Base-by-base conservation (phyloP, 192 early-diverging fungal species). In the Coemansia biformis region DNA sequence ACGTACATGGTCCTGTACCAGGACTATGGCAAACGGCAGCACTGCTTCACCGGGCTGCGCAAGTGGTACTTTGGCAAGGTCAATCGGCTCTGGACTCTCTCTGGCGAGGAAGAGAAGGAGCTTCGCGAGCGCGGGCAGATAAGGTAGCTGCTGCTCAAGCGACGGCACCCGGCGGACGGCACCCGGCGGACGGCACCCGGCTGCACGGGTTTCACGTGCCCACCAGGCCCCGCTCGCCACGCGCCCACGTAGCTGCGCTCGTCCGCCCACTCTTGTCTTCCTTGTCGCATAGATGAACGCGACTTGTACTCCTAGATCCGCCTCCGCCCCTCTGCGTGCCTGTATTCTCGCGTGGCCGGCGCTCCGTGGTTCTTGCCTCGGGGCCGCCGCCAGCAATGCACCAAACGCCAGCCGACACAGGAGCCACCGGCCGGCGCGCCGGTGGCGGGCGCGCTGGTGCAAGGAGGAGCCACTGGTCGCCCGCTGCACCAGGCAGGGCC, bases 1-100 rank as follows among this genome's bases (percentile, higher is more conserved):
- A 37, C 58, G 6, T 73, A 73, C 21, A 65, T 61, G 54, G 57
- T 65, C 19, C 32, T 73, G 11, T 73, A 65, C 23, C 47, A 64
- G 51, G 62, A 73, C 51, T 73, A 53, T 51, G 69, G 69, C 15
- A 38, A 53, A 9, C 53, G 54, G 35, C 50, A 41, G 26, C 62
- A 73, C 35, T 73, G 69, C 46, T 73, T 73, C 36, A 61, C 57
- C 13, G 57, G 54, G 6, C 43, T 73, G 42, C 57, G 69, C n/a
- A 43, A 21, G 13, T 73, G 69, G 69, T 73, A 65, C 26, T 73
- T 73, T 54, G 22, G 46, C 23, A 73, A 73, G 42, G 14, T 73
- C 23, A 38, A 66, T 46, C 43, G 38, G 4, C 16, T 66, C 36
- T 75, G 71, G 71, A 50, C 58, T 17, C 51, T 75, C 23, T 75